Base-by-base conservation (phyloP, 169 alveolate species). In the Cyclospora cayetanensis region DNA sequence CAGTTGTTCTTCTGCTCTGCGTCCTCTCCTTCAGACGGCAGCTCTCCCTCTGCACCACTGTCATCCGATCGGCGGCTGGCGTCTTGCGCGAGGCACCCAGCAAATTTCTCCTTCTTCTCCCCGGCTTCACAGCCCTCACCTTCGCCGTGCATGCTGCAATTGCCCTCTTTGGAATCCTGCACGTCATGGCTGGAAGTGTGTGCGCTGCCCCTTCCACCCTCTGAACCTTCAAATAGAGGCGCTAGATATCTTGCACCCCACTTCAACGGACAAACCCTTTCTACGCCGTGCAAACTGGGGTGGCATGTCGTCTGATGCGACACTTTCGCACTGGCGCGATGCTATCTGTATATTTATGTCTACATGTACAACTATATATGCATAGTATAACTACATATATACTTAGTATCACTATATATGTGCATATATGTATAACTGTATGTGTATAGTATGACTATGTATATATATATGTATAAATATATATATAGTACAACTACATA, bases 71-170 rank as follows among this genome's bases (percentile, higher is more conserved):
- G 29, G 66, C 89, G 2, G 89, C 89, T 22, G 27, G n/a, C 72
- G 66, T 79, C 29, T 72, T 79, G 52, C 89, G 31, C 31, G 55
- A 79, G 50, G 72, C 89, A 29, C 89, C 89, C 29, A 5, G n/a
- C 39, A 79, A 50, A 46, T 79, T 79, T 34, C 89, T 79, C 27
- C 72, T 50, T 3, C 72, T 79, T 9, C 74, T 79, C 9, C 89
- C 89, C 12, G 43, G 42, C 35, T 53, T 35, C 12, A 34, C 89
- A 1, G 89, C 74, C 1, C 15, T 72, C 27, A 72, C 89, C 42
- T 60, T 79, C 72, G 89, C 72, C 68, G 11, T 60, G 34, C 89
- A 79, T 39, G 43, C 66, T 11, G 89, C 89, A 1, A 43, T 79
- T 34, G 74, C 29, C 2, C 46, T 79, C 31, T 34, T 37, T 1